Evolutionary conservation across 2,329 filamentous ascomycete genomes (phyloP).

Genomic region (Cladosporium sp.): DNA sequence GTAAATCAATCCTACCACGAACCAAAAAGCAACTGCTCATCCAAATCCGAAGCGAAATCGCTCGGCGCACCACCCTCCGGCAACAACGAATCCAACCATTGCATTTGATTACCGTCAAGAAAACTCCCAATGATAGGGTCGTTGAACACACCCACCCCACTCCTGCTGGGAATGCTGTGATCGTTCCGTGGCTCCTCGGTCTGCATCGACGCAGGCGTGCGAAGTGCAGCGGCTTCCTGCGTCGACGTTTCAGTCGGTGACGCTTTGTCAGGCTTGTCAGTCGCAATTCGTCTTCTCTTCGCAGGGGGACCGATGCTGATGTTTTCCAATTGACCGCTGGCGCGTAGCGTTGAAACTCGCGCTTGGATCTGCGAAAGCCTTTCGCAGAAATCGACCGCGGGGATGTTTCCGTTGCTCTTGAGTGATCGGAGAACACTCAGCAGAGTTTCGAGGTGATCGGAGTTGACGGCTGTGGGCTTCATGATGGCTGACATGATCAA

Average conservation of each 20-base stretch:
- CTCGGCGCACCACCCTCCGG: constrained; percentile 3
- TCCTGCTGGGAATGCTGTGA: neutral
- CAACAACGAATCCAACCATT: constrained; percentile 2
- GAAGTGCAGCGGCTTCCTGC: too few species aligned
- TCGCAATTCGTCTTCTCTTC: too few species aligned
- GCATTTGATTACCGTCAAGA: constrained; percentile 18
- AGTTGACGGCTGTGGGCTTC: constrained; percentile 31
- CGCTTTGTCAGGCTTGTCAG: too few species aligned
- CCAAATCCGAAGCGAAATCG: constrained; percentile 5
- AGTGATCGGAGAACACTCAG: constrained; percentile 38
- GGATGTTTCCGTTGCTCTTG: constrained; percentile 39
- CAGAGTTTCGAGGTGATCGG: constrained; percentile 40
- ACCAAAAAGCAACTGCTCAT: constrained; percentile 4
- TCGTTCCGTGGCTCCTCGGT: constrained; percentile 10
- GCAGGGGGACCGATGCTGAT: too few species aligned
- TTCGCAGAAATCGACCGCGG: constrained; percentile 40
- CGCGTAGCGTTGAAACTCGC: constrained; percentile 2
- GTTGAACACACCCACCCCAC: constrained; percentile 16
- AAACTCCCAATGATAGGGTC: constrained; percentile 23
- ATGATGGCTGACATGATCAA: constrained; percentile 40
- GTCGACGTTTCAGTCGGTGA: too few species aligned
- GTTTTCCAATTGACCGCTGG: neutral
- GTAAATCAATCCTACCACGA: constrained; percentile 5
- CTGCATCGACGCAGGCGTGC: constrained; percentile 1
- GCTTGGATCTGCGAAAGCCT: constrained; percentile 33